Evolutionary conservation across 768 basidiomycete genomes (phyloP).

Genomic region (Pseudohyphozyma bogoriensis): DNA sequence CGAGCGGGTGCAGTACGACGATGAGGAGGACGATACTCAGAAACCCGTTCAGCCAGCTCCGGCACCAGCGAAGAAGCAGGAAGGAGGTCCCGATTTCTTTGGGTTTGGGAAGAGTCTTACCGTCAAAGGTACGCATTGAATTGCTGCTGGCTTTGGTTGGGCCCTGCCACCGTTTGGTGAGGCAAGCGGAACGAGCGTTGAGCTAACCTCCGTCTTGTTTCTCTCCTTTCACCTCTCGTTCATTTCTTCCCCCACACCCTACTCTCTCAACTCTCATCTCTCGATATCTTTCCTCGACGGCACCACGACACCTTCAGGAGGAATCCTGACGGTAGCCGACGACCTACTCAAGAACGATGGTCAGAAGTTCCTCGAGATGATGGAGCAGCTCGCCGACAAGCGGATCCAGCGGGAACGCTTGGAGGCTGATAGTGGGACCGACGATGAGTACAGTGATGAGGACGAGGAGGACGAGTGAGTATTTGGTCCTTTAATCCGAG

Average conservation of each 20-base stretch:
- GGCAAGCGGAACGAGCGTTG: no score
- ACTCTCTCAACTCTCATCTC: no score
- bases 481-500: neutral
- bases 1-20: slow-evolving; percentile 42
- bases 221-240: neutral
- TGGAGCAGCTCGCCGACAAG: slow-evolving; percentile 94
- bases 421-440: slow-evolving; percentile 47
- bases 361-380: slow-evolving; percentile 99
- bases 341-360: slow-evolving; percentile 98
- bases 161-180: no score
- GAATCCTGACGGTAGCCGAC: slow-evolving; percentile 95
- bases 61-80: slow-evolving; percentile 4
- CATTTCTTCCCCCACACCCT: neutral
- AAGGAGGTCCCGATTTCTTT: slow-evolving; percentile 29
- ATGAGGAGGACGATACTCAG: slow-evolving; percentile 28
- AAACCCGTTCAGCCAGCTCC: neutral
- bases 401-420: slow-evolving; percentile 77
- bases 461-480: slow-evolving; percentile 58
- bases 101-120: slow-evolving; percentile 70
- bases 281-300: no score
- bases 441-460: slow-evolving; percentile 53
- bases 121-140: slow-evolving; percentile 44
- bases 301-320: no score
- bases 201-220: neutral
- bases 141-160: neutral